phyloP scores from a whole-genome alignment of 2,329 filamentous ascomycete genomes.

The Scedosporium boydii region DNA sequence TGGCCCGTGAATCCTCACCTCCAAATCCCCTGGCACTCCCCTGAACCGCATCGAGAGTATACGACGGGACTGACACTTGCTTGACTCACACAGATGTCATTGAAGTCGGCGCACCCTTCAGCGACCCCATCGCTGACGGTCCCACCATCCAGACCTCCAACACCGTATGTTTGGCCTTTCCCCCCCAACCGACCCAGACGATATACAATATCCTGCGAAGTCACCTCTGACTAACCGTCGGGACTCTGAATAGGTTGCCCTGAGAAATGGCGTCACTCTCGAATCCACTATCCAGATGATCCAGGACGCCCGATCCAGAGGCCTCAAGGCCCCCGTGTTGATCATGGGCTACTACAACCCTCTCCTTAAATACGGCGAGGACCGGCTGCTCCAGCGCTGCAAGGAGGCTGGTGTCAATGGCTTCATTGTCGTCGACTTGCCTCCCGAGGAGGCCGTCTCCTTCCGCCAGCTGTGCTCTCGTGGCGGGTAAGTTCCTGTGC shows the following conservation, averaged over 20 bases:
- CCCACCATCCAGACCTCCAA: constrained; percentile 96
- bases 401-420: constrained; percentile 81
- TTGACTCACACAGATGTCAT: constrained; percentile 65
- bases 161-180: constrained; percentile 45
- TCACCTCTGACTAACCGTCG: constrained; percentile 8
- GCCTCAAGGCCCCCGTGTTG: constrained; percentile 73
- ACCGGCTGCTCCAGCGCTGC: constrained; percentile 75
- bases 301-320: constrained; percentile 64
- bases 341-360: constrained; percentile 99
- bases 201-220: background rate
- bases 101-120: constrained; percentile 93
- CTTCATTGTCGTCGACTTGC: constrained; percentile 93
- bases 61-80: constrained; percentile 6
- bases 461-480: constrained; percentile 79
- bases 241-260: constrained; percentile 43
- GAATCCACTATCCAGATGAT: constrained; percentile 73
- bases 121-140: constrained; percentile 94
- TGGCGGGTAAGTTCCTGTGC: constrained; percentile 48
- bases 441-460: constrained; percentile 87
- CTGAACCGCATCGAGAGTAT: background rate
- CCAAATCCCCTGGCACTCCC: background rate
- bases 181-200: constrained; percentile 1
- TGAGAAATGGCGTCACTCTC: constrained; percentile 82
- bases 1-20: too few species aligned
- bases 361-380: constrained; percentile 86